These are phyloP conservation scores for Haplographium delicatum DNA, from an alignment of 495 filamentous ascomycete genomes.

Conservation along the genomic window DNA sequence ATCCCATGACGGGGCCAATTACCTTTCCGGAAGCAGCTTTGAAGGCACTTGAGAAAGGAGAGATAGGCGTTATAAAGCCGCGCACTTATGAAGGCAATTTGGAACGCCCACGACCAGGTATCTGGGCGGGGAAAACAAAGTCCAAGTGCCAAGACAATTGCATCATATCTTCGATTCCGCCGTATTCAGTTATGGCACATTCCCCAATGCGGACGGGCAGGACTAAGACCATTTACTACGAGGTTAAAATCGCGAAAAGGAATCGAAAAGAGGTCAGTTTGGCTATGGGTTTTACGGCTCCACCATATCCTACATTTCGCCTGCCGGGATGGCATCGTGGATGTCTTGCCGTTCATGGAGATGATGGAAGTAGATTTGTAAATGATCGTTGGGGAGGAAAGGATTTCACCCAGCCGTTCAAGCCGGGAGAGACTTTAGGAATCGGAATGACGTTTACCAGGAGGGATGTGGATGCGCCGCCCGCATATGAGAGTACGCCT, in stretches of 20 bases:
- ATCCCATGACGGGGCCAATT: conserved; percentile 58
- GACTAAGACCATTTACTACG: conserved; percentile 69
- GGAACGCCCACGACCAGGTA: conserved; percentile 31
- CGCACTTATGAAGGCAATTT: conserved; percentile 26
- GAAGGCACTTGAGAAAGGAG: conserved; percentile 22
- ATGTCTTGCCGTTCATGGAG: conserved; percentile 80
- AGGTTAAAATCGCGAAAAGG: conserved; percentile 51
- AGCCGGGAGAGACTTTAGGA: conserved; percentile 40
- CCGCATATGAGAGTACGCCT: conserved; percentile 24
- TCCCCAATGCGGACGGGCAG: conserved; percentile 56
- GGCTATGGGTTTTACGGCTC: conserved; percentile 71
- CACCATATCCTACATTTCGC: conserved; percentile 82
- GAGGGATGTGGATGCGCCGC: conserved; percentile 20
- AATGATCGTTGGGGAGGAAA: conserved; percentile 83
- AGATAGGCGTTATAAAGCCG: conserved; percentile 24
- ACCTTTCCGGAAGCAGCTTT: conserved; percentile 36
- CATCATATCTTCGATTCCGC: conserved; percentile 63
- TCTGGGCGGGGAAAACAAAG: conserved; percentile 37
- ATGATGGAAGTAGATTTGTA: conserved; percentile 82
- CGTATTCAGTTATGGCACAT: conserved; percentile 66
- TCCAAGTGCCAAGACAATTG: conserved; percentile 40
- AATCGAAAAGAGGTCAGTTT: conserved; percentile 53
- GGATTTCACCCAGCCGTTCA: conserved; percentile 54
- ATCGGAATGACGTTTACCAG: conserved; percentile 64
- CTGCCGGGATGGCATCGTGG: conserved; percentile 89